Conservation (phyloP, 768 basidiomycete species). For the Cystofilobasidium bisporidii region DNA sequence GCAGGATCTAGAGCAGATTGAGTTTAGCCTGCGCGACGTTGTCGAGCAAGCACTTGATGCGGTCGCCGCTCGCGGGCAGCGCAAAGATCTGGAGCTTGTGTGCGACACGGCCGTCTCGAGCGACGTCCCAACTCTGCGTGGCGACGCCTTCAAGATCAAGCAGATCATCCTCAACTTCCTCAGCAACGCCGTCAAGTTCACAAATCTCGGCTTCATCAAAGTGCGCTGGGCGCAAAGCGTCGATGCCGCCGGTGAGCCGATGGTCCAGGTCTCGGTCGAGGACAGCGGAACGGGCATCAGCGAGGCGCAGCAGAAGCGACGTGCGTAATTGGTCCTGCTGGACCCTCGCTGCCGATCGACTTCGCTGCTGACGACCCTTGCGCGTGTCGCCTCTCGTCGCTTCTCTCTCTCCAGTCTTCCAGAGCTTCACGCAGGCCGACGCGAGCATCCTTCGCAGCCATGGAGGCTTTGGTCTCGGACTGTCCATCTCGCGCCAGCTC, state of each 20-base stretch:
- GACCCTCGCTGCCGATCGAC: too few species aligned
- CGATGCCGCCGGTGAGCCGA: neutral
- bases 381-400: too few species aligned
- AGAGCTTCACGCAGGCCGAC: slow-evolving; percentile 22
- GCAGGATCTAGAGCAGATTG: neutral
- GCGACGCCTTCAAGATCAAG: slow-evolving; percentile 18
- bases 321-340: too few species aligned
- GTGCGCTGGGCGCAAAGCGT: neutral
- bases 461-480: slow-evolving; percentile 20
- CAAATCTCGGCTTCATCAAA: neutral
- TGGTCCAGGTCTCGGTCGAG: neutral
- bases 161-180: slow-evolving; percentile 9
- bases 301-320: neutral
- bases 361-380: too few species aligned
- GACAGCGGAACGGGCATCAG: neutral
- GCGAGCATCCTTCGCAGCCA: slow-evolving; percentile 11
- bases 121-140: neutral
- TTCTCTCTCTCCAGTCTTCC: neutral
- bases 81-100: slow-evolving; percentile 7
- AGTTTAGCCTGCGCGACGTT: slow-evolving; percentile 1
- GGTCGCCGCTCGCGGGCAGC: neutral
- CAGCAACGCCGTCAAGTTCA: slow-evolving; percentile 18
- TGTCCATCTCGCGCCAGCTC: slow-evolving; percentile 11
- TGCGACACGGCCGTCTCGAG: neutral
- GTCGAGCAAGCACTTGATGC: slow-evolving; percentile 5